Base-by-base conservation (phyloP, 192 early-diverging fungal genomes). In the Funneliformis mosseae region DNA sequence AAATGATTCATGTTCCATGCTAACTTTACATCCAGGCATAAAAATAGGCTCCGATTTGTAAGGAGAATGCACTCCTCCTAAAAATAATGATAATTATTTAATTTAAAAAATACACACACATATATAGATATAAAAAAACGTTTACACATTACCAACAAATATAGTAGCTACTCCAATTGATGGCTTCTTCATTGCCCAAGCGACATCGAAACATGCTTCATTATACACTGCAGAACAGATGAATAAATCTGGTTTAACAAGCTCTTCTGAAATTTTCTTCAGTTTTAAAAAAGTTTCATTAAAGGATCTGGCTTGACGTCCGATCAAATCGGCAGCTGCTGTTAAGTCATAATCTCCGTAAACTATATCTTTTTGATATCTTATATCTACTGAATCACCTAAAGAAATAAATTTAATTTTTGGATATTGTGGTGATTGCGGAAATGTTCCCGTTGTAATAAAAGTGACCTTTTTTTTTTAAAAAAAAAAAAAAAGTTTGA, bases 1-100 rank as follows among this genome's bases (percentile, higher is more conserved):
- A 46, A 77, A 77, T 45, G 76, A 66, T 45, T 46, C 41, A 46
- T 74, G 21, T 33, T 74, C 73, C 45, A 74, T 45, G 12, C 2
- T 18, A 11, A 74, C 45, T 21, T 48, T 27, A 74, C 73, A 74
- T 48, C 39, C 73, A 2, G 0, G 1, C 33, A 33, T 33, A 74
- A 14, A 48, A 4, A 55, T 16, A 43, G 48, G 48, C 21, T 74
- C 73, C 3, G 73, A 55, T 74, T 48, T 43, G n/a, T 74, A 74
- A 25, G 73, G 48, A 0, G 21, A 23, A 11, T n/a, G 41, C 11
- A 3, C 0, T 7, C 11, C 14, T 45, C 16, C 38, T 25, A 25
- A 74, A 59, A 55, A 55, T 33, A 33, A n/a, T n/a, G n/a, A n/a
- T 33, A 3, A 33, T 33, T 33, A 3, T 33, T 33, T 3, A 33